Base-by-base conservation (phyloP, 305 asterid genomes). In the Rubia peregrina region DNA sequence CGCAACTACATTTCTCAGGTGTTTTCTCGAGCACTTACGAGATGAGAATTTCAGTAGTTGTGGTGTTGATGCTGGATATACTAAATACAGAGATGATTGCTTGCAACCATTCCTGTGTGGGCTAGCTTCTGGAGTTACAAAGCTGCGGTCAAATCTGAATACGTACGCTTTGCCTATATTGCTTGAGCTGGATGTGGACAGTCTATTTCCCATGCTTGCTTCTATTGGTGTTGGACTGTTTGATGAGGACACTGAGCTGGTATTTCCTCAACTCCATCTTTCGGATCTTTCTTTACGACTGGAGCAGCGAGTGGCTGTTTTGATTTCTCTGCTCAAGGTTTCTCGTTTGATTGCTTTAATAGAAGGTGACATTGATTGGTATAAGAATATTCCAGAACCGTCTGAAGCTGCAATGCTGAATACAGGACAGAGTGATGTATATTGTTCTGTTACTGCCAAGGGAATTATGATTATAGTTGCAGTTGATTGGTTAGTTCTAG, bases 351-450 rank as follows among this genome's bases (percentile, higher is more conserved):
- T 91, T 81, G 96, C 95, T 10, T 83, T 94, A 82, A 80, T 89
- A 75, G 99, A 89, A 79, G 99, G 99, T 76, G 99, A 91, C 74
- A 83, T 94, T 77, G 98, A 89, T 80, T 89, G 96, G 97, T 75
- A 73, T 51, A 90, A 67, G 61, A 77, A 71, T 70, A 62, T 80
- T 60, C 72, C 85, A 22, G 38, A 74, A 64, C 75, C 81, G 40
- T 72, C 70, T 44, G 85, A 88, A 49, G 85, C 79, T 73, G 65
- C 73, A 51, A 59, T 38, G 73, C 81, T 79, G 74, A 83, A 83
- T 74, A 71, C 72, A 74, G 87, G 87, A 73, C 68, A 78, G 48
- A 62, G 73, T 76, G 70, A 76, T 76, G 36, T 77, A 51, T 76
- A 76, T 68, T 85, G 92, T 70, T 78, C 78, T 79, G 83, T 89